Conservation (phyloP, 768 basidiomycete genomes). For the Suillus cothurnatus region DNA sequence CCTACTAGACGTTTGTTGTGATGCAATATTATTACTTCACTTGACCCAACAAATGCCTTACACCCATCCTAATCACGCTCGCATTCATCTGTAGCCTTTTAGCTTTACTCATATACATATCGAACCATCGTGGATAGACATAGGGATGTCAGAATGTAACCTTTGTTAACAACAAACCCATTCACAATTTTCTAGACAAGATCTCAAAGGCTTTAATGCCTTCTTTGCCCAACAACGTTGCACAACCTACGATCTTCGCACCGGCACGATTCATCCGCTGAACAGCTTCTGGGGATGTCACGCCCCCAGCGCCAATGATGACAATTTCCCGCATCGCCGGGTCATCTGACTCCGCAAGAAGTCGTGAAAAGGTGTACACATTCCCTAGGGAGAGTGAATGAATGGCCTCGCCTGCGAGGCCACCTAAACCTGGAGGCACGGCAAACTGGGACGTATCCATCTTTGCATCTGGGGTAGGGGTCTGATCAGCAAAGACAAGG, state of each 20-base stretch:
- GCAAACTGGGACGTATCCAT: constrained; percentile 43
- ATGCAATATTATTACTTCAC: constrained; percentile 26
- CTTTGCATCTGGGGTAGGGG: constrained; percentile 27
- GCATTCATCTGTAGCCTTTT: constrained; percentile 25
- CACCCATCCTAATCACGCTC: constrained; percentile 9
- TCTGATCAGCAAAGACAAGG: constrained; percentile 63
- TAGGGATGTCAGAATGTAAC: neutral
- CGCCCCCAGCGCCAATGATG: constrained; percentile 84
- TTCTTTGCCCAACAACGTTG: constrained; percentile 56
- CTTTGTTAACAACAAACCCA: neutral
- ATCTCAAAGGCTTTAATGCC: constrained; percentile 57
- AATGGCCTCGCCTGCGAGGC: constrained; percentile 74
- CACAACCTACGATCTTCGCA: constrained; percentile 69
- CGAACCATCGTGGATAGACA: neutral
- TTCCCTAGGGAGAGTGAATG: constrained; percentile 82
- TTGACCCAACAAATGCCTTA: constrained; percentile 24
- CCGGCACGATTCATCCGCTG: constrained; percentile 75
- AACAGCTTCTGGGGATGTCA: constrained; percentile 59
- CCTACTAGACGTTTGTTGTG: constrained; percentile 5
- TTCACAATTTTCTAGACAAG: constrained; percentile 21
- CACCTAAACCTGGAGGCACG: constrained; percentile 66
- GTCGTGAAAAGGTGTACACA: constrained; percentile 58
- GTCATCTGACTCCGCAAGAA: constrained; percentile 48
- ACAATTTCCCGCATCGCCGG: constrained; percentile 48
- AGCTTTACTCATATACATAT: constrained; percentile 5